A percentile compares a stretch with the other conserved stretches of the same genome.
These are phyloP conservation scores for Naumovozyma castellii DNA, from an alignment of 805 yeast genomes.

Conservation along the genomic window DNA sequence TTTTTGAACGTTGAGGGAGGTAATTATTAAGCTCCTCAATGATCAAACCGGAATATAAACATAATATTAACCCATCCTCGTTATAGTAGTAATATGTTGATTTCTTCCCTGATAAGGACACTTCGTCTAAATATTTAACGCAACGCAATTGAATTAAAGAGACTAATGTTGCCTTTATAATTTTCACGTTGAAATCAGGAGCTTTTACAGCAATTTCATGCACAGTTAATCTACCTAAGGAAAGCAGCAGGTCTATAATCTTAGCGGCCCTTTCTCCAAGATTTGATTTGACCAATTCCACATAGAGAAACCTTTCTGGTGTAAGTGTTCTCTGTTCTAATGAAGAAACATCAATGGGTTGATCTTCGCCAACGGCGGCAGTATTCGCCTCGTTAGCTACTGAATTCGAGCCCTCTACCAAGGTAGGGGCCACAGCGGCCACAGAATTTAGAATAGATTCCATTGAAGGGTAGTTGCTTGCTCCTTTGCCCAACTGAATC, in stretches of 20 bases:
- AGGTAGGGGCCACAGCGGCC: background rate
- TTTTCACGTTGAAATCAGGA: slow-evolving; percentile 38
- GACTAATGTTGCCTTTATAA: slow-evolving; percentile 59
- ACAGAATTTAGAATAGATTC: background rate
- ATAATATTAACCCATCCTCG: slow-evolving; percentile 51
- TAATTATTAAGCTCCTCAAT: slow-evolving; percentile 41
- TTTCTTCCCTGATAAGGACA: slow-evolving; percentile 18
- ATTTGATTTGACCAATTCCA: slow-evolving; percentile 42
- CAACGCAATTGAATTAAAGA: slow-evolving; percentile 73
- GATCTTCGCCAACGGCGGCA: slow-evolving; percentile 1
- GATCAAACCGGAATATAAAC: slow-evolving; percentile 73
- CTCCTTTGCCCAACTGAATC: too few relatives aligned
- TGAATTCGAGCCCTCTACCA: background rate
- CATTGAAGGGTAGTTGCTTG: background rate
- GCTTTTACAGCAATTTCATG: slow-evolving; percentile 39
- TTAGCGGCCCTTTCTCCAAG: slow-evolving; percentile 68
- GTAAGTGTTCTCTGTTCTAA: slow-evolving; percentile 44
- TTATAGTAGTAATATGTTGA: slow-evolving; percentile 47
- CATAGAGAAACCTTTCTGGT: slow-evolving; percentile 51
- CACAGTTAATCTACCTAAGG: slow-evolving; percentile 57
- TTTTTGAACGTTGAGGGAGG: slow-evolving; percentile 13
- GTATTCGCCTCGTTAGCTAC: background rate
- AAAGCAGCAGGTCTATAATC: slow-evolving; percentile 49
- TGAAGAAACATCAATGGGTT: slow-evolving; percentile 14
- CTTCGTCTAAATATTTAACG: slow-evolving; percentile 54